Percentiles rank a stretch among this genome's conserved stretches.
Evolutionary conservation across 106 monocot species (phyloP).

Genomic region (Acorus calamus): DNA sequence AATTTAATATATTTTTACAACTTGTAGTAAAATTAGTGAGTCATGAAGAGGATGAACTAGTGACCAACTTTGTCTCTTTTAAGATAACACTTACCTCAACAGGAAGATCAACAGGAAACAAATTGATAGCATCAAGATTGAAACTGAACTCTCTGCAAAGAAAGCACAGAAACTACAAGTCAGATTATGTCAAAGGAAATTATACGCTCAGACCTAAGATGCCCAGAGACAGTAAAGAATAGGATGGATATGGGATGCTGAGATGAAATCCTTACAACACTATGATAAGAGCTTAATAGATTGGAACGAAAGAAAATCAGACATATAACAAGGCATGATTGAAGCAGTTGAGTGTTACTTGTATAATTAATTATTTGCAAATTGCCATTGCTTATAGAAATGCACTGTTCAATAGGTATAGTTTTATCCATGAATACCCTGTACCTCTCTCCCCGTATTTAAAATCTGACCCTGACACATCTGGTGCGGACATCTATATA

Average conservation of each 20-base stretch:
- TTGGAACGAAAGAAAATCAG: not conserved
- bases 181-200: too few relatives aligned
- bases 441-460: too few relatives aligned
- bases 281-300: not conserved
- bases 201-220: too few relatives aligned
- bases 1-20: too few relatives aligned
- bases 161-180: constrained; percentile 2
- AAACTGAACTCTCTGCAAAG: constrained; percentile 47
- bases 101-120: constrained; percentile 49
- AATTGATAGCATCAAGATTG: constrained; percentile 47
- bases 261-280: too few relatives aligned
- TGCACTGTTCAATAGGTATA: too few relatives aligned
- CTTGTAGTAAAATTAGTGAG: not conserved
- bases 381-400: not conserved
- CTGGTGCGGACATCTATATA: too few relatives aligned
- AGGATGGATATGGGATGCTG: too few relatives aligned
- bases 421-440: too few relatives aligned
- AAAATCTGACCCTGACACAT: too few relatives aligned
- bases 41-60: not conserved
- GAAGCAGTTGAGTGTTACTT: not conserved
- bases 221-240: too few relatives aligned
- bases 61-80: not conserved
- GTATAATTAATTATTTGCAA: not conserved
- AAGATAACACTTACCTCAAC: constrained; percentile 33
- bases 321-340: not conserved